phyloP scores from a whole-genome alignment of 225 moss, liverwort and hornwort genomes.

The Anthoceros angustus region DNA sequence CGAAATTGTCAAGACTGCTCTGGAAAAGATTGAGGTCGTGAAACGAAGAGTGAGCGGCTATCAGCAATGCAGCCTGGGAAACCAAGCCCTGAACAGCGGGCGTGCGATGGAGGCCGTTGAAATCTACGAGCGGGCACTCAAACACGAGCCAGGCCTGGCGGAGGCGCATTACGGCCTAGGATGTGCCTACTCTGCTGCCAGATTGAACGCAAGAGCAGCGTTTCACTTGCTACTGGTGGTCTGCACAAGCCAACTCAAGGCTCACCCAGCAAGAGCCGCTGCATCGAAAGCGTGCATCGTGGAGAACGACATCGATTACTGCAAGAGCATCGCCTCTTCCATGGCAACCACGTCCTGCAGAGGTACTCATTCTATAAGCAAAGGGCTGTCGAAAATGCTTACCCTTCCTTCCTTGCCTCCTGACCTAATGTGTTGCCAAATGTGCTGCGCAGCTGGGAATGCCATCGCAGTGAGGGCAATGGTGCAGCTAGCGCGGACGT shows the following conservation, averaged over 20 bases:
- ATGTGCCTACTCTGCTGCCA: not conserved
- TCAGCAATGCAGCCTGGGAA: conserved; percentile 9
- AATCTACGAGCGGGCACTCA: conserved; percentile 15
- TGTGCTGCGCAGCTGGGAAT: conserved; percentile 5
- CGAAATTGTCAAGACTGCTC: conserved; percentile 15
- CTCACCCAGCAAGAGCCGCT: not conserved
- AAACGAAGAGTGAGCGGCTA: conserved; percentile 17
- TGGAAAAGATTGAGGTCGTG: conserved; percentile 14
- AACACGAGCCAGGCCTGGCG: conserved; percentile 16
- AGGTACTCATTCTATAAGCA: not conserved
- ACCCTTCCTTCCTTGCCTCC: not conserved
- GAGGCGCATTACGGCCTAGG: conserved; percentile 26
- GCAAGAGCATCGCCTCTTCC: not conserved
- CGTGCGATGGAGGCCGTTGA: not conserved
- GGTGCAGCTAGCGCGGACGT: conserved; percentile 19
- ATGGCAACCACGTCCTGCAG: not conserved
- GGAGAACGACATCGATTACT: not conserved
- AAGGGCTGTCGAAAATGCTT: not conserved
- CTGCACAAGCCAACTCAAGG: not conserved
- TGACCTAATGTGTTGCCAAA: not conserved
- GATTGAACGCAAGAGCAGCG: not conserved
- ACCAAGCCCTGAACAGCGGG: conserved; percentile 3
- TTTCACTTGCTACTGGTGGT: conserved; percentile 12
- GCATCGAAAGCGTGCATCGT: not conserved
- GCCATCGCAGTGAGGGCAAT: conserved; percentile 14